Conservation (phyloP, 768 basidiomycete species). For the Ramaria sp. region DNA sequence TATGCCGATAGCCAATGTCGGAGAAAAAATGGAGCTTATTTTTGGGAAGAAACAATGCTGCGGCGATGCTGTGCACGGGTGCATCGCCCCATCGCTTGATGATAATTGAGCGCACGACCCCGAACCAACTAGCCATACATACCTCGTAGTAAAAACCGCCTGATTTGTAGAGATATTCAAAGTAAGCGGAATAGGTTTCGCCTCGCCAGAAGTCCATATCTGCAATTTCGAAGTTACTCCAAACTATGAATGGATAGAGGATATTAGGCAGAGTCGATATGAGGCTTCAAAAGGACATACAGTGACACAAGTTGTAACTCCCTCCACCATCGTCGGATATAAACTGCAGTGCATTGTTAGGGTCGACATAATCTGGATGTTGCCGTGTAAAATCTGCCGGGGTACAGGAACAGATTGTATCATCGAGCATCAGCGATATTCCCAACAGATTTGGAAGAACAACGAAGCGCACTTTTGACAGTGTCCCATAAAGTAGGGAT, state of each 20-base stretch:
- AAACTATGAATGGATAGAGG: conserved; percentile 19
- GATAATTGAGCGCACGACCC: not conserved
- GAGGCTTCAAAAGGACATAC: conserved; percentile 33
- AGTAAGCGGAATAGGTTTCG: conserved; percentile 32
- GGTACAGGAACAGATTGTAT: not conserved
- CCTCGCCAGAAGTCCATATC: conserved; percentile 29
- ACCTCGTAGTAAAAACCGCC: conserved; percentile 32
- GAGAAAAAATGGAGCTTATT: conserved; percentile 66
- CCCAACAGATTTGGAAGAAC: conserved; percentile 15
- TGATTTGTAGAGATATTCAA: conserved; percentile 28
- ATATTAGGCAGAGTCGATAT: conserved; percentile 12
- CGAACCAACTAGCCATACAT: not conserved
- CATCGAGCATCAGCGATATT: no score
- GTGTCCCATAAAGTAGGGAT: conserved; percentile 66
- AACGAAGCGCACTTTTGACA: conserved; percentile 39
- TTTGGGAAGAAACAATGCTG: conserved; percentile 35
- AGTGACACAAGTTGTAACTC: conserved; percentile 71
- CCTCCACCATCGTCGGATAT: conserved; percentile 40
- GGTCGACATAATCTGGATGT: conserved; percentile 26
- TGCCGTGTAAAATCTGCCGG: conserved; percentile 25
- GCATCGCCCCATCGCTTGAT: conserved; percentile 32
- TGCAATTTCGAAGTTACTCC: conserved; percentile 36
- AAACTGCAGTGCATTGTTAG: conserved; percentile 31
- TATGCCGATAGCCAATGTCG: conserved; percentile 56
- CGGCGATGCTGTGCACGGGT: conserved; percentile 40